Evolutionary conservation across 495 filamentous ascomycete genomes (phyloP).

Genomic region (Bombardia bombarda): DNA sequence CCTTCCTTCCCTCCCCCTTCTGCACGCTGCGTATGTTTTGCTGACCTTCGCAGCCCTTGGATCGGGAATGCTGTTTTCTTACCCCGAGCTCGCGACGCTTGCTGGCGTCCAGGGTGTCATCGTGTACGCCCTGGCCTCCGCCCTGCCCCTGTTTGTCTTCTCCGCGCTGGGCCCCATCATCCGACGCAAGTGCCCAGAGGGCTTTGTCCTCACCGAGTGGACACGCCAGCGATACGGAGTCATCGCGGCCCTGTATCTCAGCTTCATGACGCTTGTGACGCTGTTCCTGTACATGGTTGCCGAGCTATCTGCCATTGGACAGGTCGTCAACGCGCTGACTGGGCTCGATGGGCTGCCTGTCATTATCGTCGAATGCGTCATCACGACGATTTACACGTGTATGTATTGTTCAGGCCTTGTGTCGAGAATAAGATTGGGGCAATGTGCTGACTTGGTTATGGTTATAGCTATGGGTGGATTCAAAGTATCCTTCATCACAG

Average conservation of each 20-base stretch:
- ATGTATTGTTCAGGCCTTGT: slow-evolving; percentile 15
- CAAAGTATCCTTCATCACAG: slow-evolving; percentile 68
- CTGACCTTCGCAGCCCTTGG: slow-evolving; percentile 54
- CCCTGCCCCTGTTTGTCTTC: slow-evolving; percentile 60
- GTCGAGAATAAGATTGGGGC: too few species aligned
- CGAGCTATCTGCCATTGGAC: slow-evolving; percentile 64
- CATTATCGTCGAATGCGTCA: slow-evolving; percentile 60
- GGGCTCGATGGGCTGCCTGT: slow-evolving; percentile 65
- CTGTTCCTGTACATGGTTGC: slow-evolving; percentile 78
- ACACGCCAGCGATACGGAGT: slow-evolving; percentile 63
- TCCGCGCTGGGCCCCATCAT: slow-evolving; percentile 64
- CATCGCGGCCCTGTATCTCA: slow-evolving; percentile 57
- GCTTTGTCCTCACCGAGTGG: slow-evolving; percentile 76
- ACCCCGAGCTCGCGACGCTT: slow-evolving; percentile 72
- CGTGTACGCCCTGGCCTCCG: slow-evolving; percentile 60
- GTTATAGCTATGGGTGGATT: slow-evolving; percentile 62
- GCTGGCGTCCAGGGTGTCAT: slow-evolving; percentile 66
- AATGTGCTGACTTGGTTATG: slow-evolving; percentile 8
- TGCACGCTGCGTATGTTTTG: slow-evolving; percentile 9
- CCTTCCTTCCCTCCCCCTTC: slow-evolving; percentile 14
- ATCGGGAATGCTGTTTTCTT: slow-evolving; percentile 69
- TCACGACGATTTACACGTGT: slow-evolving; percentile 76
- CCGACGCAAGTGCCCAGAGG: slow-evolving; percentile 62
- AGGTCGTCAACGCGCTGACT: slow-evolving; percentile 63
- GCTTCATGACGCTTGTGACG: slow-evolving; percentile 64